Conservation (phyloP, 768 basidiomycete species). For the Pisolithus tinctorius region DNA sequence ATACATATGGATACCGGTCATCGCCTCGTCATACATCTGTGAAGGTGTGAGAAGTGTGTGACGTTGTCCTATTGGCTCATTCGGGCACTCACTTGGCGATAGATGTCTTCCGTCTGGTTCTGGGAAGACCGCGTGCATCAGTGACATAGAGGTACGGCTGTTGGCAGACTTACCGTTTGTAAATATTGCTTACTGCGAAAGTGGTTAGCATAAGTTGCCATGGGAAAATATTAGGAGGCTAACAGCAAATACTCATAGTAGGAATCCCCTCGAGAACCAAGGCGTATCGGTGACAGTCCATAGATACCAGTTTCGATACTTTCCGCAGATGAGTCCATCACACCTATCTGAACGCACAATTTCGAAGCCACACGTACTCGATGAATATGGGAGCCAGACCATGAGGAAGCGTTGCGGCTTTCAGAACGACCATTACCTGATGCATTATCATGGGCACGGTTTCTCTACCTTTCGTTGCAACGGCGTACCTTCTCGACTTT, state of each 20-base stretch:
- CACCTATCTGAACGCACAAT: neutral
- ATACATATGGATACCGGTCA: constrained; percentile 71
- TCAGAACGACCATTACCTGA: constrained; percentile 68
- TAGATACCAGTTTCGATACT: constrained; percentile 50
- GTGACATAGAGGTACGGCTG: neutral
- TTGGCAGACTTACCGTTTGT: constrained; percentile 21
- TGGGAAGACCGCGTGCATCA: constrained; percentile 17
- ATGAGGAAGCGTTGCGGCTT: constrained; percentile 50
- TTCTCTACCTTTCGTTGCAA: neutral
- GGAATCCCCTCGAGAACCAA: constrained; percentile 90
- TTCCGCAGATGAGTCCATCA: constrained; percentile 8
- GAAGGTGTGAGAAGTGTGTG: constrained; percentile 1
- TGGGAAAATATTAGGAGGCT: constrained; percentile 14
- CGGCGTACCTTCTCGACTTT: constrained; percentile 60
- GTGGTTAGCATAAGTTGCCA: constrained; percentile 1
- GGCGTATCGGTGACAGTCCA: constrained; percentile 66
- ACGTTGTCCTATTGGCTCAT: neutral
- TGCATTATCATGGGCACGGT: neutral
- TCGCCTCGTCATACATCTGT: constrained; percentile 89
- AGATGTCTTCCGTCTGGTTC: constrained; percentile 71
- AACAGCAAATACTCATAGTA: constrained; percentile 90
- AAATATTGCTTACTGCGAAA: constrained; percentile 24
- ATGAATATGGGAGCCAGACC: constrained; percentile 84
- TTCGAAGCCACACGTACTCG: constrained; percentile 41
- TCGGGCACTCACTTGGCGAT: constrained; percentile 53